Evolutionary conservation across 2,329 filamentous ascomycete species (phyloP).

Genomic region (Exophiala aquamarina): DNA sequence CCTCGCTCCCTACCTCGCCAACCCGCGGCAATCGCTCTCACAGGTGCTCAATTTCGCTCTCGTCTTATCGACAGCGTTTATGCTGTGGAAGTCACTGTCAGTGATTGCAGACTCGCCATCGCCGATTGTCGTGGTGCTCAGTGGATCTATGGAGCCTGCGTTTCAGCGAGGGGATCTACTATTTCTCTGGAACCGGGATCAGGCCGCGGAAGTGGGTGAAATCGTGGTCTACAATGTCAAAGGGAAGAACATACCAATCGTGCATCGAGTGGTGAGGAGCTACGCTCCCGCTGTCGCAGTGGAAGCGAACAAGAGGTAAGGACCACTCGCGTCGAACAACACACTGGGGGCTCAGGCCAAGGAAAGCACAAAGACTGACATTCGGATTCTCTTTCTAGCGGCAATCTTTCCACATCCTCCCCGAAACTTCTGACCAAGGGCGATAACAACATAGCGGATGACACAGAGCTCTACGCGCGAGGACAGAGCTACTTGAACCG

Average conservation of each 20-base stretch:
- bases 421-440: slow-evolving; percentile 86
- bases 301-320: slow-evolving; percentile 37
- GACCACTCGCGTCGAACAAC: too few relatives aligned
- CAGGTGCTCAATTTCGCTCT: slow-evolving; percentile 90
- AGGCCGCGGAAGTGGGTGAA: slow-evolving; percentile 67
- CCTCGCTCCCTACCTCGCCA: slow-evolving; percentile 57
- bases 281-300: slow-evolving; percentile 46
- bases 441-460: slow-evolving; percentile 92
- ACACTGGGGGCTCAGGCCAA: too few relatives aligned
- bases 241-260: slow-evolving; percentile 96
- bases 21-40: slow-evolving; percentile 75
- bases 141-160: slow-evolving; percentile 67
- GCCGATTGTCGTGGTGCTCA: slow-evolving; percentile 66
- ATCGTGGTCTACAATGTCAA: slow-evolving; percentile 80
- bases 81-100: slow-evolving; percentile 91
- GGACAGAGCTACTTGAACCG: slow-evolving; percentile 86
- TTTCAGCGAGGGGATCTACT: slow-evolving; percentile 65
- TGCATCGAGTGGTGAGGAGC: slow-evolving; percentile 81
- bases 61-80: slow-evolving; percentile 87
- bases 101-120: slow-evolving; percentile 73
- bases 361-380: slow-evolving; percentile 7
- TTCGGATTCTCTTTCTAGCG: slow-evolving; percentile 4
- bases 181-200: slow-evolving; percentile 62
- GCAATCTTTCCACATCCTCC: slow-evolving; percentile 10
- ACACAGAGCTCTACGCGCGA: slow-evolving; percentile 83